Evolutionary conservation across 441 rosid genomes (phyloP), one percentile per base, ranked within the genome.

Genomic region (Bruguiera hainesii): DNA sequence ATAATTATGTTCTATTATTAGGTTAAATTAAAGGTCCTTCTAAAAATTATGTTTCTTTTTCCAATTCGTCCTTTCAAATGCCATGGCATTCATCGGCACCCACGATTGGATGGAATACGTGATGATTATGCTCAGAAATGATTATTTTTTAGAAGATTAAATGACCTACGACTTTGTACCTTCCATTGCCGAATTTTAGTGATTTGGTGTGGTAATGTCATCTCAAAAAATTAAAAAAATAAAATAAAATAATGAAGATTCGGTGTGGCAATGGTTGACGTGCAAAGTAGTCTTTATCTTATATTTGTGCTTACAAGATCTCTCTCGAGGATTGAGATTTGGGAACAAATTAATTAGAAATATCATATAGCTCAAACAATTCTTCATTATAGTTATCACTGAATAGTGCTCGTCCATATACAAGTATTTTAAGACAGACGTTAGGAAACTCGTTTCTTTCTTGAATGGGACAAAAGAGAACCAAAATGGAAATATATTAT

Each of bases 61-160:
- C 61, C 0, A 19, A 59, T 63, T 61, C 31, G 48, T 46, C 50
- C 31, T 50, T 39, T 66, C 35, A 62, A 67, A 62, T 18, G 48
- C 48, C 18, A 9, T 28, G 20, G 53, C 56, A 25, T 48, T 48
- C 33, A 10, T 19, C 49, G 46, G 67, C 58, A 25, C 39, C 48
- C 68, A 75, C 61, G 50, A 75, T 66, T 63, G 64, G 71, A 21
- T 68, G 48, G 64, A 74, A 65, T 11, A 11, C 4, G 3, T 50
- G 60, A 53, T n/a, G n/a, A 60, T 53, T 33, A 25, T 35, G 4
- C 48, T 42, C 18, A 71, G 31, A 39, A 39, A 31, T 6, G 33
- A 28, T 18, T 29, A 3, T 49, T 35, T 33, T n/a, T 33, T n/a
- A 23, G 16, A 28, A 20, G 7, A 56, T 33, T 42, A 35, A 56